Evolutionary conservation across 805 yeast genomes (phyloP), one percentile per base, ranked within the genome.

Genomic region (Saturnispora gosingensis): DNA sequence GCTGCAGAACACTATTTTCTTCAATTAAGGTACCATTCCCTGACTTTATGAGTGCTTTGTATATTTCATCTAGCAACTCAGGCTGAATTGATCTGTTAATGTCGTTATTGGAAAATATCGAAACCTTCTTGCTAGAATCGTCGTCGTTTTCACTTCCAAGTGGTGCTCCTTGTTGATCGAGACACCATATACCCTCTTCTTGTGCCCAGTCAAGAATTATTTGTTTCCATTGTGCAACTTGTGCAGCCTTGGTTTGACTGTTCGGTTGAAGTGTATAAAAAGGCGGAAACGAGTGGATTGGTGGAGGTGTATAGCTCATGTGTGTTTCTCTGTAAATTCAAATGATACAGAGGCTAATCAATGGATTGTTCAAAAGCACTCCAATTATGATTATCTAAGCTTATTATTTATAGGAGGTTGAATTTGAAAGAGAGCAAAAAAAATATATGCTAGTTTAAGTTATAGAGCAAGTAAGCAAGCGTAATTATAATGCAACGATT

Each of bases 181-280:
- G 62, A 13, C 72, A 67, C 84, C 84, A 84, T 28, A 80, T 72
- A 50, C 72, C 71, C 56, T 79, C 68, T 50, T 65, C 69, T 56
- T 77, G 72, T 58, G 95, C 83, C 59, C 79, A 86, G 5, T 72
- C 71, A 9, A 84, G 64, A 0, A 91, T 69, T 27, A 91, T 67
- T 43, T 76, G 71, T 27, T 74, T 69, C 99, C 99, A 91, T 50
- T 85, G 79, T n/a, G 74, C 74, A 15, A 85, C 68, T 66, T 91
- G 99, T 10, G 88, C 82, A 30, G 76, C 74, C 71, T 86, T 79
- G 2, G 93, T 83, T 10, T 85, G 80, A 36, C 81, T 76, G 59
- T 91, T 90, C 22, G 93, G 89, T 67, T 91, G 99, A 54, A 80
- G 75, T 8, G 98, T 93, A 69, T 81, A 91, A 58, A 91, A 80